These are phyloP conservation scores for Alternaria brassicae DNA, from an alignment of 2,329 filamentous ascomycete genomes.

Conservation along the genomic window DNA sequence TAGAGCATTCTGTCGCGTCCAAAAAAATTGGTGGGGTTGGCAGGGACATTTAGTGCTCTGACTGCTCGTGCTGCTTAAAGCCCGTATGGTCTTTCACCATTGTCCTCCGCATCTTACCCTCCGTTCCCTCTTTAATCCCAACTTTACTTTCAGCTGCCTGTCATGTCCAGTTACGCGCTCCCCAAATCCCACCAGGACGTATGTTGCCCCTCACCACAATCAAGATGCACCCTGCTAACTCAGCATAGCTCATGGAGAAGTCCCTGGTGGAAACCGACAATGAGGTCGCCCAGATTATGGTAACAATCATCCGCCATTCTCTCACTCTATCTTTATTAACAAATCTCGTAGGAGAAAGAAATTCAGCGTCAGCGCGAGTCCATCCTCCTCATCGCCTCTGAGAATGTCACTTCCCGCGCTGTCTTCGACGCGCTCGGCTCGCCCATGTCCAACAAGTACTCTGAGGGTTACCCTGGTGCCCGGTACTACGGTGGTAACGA, in stretches of 20 bases:
- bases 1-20: slow-evolving; percentile 32
- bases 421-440: slow-evolving; percentile 59
- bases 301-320: slow-evolving; percentile 55
- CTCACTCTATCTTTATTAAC: slow-evolving; percentile 16
- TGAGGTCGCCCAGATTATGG: slow-evolving; percentile 97
- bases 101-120: slow-evolving; percentile 7
- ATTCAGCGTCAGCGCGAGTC: slow-evolving; percentile 97
- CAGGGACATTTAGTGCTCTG: slow-evolving; percentile 10
- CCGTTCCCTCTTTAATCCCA: not conserved
- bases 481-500: slow-evolving; percentile 97
- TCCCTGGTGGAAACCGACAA: slow-evolving; percentile 89
- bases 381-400: slow-evolving; percentile 68
- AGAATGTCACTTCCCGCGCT: slow-evolving; percentile 51
- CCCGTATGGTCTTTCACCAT: slow-evolving; percentile 2
- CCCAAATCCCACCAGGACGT: slow-evolving; percentile 71
- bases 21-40: slow-evolving; percentile 36
- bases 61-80: slow-evolving; percentile 18
- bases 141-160: slow-evolving; percentile 20
- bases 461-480: slow-evolving; percentile 95
- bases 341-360: slow-evolving; percentile 74
- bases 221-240: slow-evolving; percentile 44
- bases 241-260: slow-evolving; percentile 87
- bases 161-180: slow-evolving; percentile 65
- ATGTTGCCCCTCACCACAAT: slow-evolving; percentile 46
- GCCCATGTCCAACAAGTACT: slow-evolving; percentile 85